phyloP scores from a whole-genome alignment of 1,284 basidiomycete species.

The Rhodotorula sp. region DNA sequence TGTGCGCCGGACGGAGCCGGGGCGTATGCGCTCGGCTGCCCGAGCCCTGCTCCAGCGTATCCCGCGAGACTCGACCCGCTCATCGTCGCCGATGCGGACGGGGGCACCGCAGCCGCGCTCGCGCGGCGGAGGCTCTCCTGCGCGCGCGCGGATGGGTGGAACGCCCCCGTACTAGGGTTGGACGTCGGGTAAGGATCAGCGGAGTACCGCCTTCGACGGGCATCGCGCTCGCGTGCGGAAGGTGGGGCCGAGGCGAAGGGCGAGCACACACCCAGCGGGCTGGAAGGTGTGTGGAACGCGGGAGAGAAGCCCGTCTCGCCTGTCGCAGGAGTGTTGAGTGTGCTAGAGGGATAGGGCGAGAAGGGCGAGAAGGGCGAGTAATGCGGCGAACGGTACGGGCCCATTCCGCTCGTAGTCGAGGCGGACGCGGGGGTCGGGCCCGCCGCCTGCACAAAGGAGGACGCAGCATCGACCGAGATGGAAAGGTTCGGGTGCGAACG shows the following conservation, averaged over 20 bases:
- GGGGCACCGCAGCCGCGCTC: background rate
- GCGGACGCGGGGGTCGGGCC: background rate
- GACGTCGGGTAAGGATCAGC: background rate
- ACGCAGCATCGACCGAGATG: constrained; percentile 2
- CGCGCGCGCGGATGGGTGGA: background rate
- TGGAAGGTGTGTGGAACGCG: background rate
- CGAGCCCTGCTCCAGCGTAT: background rate
- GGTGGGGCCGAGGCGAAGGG: background rate
- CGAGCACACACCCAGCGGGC: background rate
- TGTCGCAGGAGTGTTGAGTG: background rate
- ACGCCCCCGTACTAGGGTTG: background rate
- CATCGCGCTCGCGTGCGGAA: background rate
- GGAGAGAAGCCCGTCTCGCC: background rate
- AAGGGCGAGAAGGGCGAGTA: constrained; percentile 13
- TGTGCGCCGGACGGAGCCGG: no score
- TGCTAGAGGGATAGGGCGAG: background rate
- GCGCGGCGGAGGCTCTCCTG: background rate
- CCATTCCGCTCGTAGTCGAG: background rate
- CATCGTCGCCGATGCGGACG: background rate
- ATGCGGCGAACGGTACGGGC: background rate
- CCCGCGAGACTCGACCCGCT: background rate
- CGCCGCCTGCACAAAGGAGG: no score
- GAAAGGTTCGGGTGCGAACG: constrained; percentile 1
- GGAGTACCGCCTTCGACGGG: background rate
- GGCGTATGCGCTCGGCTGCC: background rate